Base-by-base conservation (phyloP, 148 eudicot species). In the Nepenthes gracilis region DNA sequence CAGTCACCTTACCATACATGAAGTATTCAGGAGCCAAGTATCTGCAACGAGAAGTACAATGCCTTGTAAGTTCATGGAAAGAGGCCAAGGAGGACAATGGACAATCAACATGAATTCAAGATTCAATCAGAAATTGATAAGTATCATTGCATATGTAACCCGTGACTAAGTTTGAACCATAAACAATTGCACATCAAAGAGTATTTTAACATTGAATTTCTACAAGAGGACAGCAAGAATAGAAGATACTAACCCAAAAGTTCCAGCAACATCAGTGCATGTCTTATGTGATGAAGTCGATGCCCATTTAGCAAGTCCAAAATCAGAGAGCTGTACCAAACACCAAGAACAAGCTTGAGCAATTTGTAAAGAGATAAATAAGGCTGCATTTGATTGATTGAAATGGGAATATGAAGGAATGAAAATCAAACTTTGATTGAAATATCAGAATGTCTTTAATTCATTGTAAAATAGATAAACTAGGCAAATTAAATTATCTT, bases 21-120 rank as follows among this genome's bases (percentile, higher is more conserved):
- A 93, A 86, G 74, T 93, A 93, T 62, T 93, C 99, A 37, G 99
- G 99, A 56, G 99, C 96, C 81, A 93, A 67, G 76, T 93, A 93
- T 60, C 99, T 93, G 83, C 82, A 72, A 0, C 4, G 0, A 2
- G 15, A 0, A 1, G 3, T 9, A 34, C 5, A 1, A 47, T 33
- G 53, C 5, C 36, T 52, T 53, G 2, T 6, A 48, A 48, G 9
- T 37, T 37, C 12, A 6, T 23, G 37, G 4, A 11, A 4, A 23
- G 9, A 55, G 12, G 35, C 4, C n/a, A 35, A 9, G 2, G 12
- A 32, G 32, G 9, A 57, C n/a, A 34, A 35, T 15, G 48, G 32
- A 12, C n/a, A 52, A 12, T 52, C 15, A 52, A 4, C 55, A 52
- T 5, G 12, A 3, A 12, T 52, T 12, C n/a, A 52, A 12, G 55